A percentile compares a stretch with the other conserved stretches of the same genome.
These are phyloP conservation scores for Vicia sativa DNA, from an alignment of 306 rosid genomes.

Conservation along the genomic window DNA sequence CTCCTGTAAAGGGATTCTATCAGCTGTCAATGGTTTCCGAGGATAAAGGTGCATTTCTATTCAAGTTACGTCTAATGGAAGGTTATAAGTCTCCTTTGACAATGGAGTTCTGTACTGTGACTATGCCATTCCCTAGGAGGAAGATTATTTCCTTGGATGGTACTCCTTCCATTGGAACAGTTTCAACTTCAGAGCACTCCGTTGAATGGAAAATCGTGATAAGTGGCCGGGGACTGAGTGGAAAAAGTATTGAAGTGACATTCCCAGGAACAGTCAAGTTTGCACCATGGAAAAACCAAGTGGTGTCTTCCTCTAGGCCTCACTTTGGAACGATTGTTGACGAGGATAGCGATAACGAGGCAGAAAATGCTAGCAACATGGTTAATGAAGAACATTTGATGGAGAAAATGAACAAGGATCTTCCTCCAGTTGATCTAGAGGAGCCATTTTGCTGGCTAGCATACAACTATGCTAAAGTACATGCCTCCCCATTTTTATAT, in stretches of 20 bases:
- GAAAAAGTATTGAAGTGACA: constrained; percentile 93
- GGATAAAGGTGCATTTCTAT: constrained; percentile 95
- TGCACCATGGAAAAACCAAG: constrained; percentile 82
- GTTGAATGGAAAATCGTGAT: constrained; percentile 90
- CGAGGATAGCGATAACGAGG: constrained; percentile 82
- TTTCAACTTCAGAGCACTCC: constrained; percentile 84
- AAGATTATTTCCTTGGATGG: constrained; percentile 88
- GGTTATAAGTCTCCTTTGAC: constrained; percentile 87
- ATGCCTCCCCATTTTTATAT: constrained; percentile 16
- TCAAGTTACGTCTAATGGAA: constrained; percentile 84
- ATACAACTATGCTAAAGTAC: constrained; percentile 89
- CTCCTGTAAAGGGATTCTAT: constrained; percentile 88
- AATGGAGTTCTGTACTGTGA: constrained; percentile 89
- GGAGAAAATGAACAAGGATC: constrained; percentile 91
- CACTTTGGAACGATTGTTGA: constrained; percentile 53
- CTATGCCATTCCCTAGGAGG: constrained; percentile 89
- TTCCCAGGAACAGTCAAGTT: constrained; percentile 94
- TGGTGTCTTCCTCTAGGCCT: constrained; percentile 48
- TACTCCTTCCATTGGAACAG: constrained; percentile 89
- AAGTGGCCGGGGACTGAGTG: constrained; percentile 83
- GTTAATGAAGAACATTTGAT: constrained; percentile 78
- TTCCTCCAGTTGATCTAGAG: constrained; percentile 92
- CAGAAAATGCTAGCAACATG: constrained; percentile 69
- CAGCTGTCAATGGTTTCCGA: constrained; percentile 98
- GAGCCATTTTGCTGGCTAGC: constrained; percentile 99